A percentile compares a stretch with the other conserved stretches of the same genome.
Conservation (phyloP, 495 filamentous ascomycete species). For the Talaromyces proteolyticus region DNA sequence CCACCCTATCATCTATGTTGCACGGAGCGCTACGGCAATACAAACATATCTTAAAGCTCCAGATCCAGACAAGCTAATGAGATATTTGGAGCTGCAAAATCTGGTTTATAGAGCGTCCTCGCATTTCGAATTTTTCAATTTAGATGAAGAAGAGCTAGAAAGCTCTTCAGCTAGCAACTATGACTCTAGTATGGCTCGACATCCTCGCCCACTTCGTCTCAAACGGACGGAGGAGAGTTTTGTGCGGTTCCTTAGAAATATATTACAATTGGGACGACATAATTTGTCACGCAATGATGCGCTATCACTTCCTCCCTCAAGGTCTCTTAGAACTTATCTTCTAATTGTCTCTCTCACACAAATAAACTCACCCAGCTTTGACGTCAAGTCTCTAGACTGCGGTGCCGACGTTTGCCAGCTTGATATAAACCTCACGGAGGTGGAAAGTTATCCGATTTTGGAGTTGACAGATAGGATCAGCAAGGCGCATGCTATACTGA, state of each 20-base stretch:
- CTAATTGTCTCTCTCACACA: constrained; percentile 13
- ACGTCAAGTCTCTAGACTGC: neutral
- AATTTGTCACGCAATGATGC: constrained; percentile 10
- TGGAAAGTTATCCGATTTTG: neutral
- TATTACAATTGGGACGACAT: neutral
- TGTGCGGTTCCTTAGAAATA: constrained; percentile 9
- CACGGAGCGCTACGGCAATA: constrained; percentile 61
- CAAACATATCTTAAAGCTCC: constrained; percentile 52
- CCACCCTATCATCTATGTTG: constrained; percentile 69
- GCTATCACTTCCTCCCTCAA: neutral
- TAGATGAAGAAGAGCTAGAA: constrained; percentile 13
- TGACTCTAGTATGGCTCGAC: neutral
- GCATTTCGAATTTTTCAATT: constrained; percentile 74
- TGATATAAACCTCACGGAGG: neutral
- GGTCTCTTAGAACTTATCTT: neutral
- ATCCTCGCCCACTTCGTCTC: neutral
- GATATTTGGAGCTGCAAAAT: constrained; percentile 46
- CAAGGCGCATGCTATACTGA: neutral
- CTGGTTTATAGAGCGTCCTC: constrained; percentile 57
- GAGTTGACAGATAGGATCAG: neutral
- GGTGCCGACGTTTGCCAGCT: neutral
- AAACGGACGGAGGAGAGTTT: constrained; percentile 26
- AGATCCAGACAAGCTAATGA: constrained; percentile 48
- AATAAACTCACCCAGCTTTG: constrained; percentile 6
- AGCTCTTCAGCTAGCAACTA: neutral